Base-by-base conservation (phyloP, 805 yeast species). In the Ogataea salicorniae region DNA sequence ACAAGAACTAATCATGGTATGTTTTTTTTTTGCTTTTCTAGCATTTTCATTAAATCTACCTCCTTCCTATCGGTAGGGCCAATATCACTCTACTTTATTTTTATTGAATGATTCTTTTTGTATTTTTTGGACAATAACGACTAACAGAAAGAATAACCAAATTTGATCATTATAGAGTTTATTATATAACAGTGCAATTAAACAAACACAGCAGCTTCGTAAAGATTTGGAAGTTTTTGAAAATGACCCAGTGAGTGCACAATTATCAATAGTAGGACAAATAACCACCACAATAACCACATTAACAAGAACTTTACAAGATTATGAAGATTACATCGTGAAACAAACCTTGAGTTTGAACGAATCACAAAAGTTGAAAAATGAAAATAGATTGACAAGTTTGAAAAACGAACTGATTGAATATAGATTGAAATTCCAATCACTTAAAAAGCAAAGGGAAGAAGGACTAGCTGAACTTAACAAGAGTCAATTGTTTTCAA, bases 171-270 rank as follows among this genome's bases (percentile, higher is more conserved):
- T n/a, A 14, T 43, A 76, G 98, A 91, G 90, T 68, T 83, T 96
- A 26, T 73, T 91, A 45, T 89, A 84, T 69, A 92, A 88, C 68
- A 95, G 88, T 65, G 97, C 96, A 8, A 74, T 86, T 46, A 89
- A 88, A 65, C 97, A 91, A 66, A 80, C 89, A 31, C 87, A 80
- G 57, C 74, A 82, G 26, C 69, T 92, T 45, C 77, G 81, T 49
- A 77, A 78, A 51, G 97, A 90, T 57, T 67, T 92, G 42, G 72
- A 76, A 17, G 67, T 71, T 45, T 83, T 92, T 54, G 91, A 84
- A 59, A 69, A 74, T 41, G 80, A 84, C 51, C 74, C 87, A 9
- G 74, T 79, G 15, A 75, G 82, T 4, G 77, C 95, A 1, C 94
- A 95, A 18, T 70, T 87, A 47, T 81, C 96, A 1, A 45, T 61